Conservation (phyloP, 2,329 filamentous ascomycete genomes). For the Neofusicoccum parvum region DNA sequence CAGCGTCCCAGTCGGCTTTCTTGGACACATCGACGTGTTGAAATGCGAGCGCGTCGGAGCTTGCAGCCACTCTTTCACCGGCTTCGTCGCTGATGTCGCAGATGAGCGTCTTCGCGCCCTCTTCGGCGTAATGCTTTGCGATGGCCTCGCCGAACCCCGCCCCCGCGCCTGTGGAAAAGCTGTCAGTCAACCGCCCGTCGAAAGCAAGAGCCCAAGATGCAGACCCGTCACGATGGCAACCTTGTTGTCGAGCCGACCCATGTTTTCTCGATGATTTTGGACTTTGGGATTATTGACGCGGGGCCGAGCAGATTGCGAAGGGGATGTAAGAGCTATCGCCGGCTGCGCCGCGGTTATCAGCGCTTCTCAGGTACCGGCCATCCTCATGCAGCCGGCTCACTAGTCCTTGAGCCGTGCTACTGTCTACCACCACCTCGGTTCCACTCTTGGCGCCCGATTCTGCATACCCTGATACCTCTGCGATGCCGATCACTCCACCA, state of each 20-base stretch:
- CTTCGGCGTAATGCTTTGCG: slow-evolving; percentile 58
- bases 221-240: slow-evolving; percentile 59
- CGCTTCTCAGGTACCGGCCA: neutral
- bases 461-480: neutral
- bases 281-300: neutral
- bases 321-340: neutral
- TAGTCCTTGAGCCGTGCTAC: slow-evolving; percentile 11
- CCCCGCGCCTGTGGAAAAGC: slow-evolving; percentile 52
- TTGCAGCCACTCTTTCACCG: slow-evolving; percentile 52
- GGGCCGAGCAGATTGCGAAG: neutral
- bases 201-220: slow-evolving; percentile 23
- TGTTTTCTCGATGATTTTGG: slow-evolving; percentile 26
- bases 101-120: slow-evolving; percentile 64
- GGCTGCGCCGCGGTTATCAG: slow-evolving; percentile 13
- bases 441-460: slow-evolving; percentile 11
- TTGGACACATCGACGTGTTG: slow-evolving; percentile 57
- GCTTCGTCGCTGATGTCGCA: slow-evolving; percentile 61
- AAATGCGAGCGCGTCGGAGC: slow-evolving; percentile 43
- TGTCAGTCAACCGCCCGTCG: slow-evolving; percentile 20
- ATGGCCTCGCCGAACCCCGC: slow-evolving; percentile 68
- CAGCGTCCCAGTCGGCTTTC: slow-evolving; percentile 53
- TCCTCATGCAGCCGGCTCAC: slow-evolving; percentile 1
- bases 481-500: slow-evolving; percentile 11
- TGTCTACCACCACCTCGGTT: slow-evolving; percentile 1
- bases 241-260: slow-evolving; percentile 52